These are phyloP conservation scores for Xylaria sp. DNA, from an alignment of 2,329 filamentous ascomycete species.

Conservation along the genomic window DNA sequence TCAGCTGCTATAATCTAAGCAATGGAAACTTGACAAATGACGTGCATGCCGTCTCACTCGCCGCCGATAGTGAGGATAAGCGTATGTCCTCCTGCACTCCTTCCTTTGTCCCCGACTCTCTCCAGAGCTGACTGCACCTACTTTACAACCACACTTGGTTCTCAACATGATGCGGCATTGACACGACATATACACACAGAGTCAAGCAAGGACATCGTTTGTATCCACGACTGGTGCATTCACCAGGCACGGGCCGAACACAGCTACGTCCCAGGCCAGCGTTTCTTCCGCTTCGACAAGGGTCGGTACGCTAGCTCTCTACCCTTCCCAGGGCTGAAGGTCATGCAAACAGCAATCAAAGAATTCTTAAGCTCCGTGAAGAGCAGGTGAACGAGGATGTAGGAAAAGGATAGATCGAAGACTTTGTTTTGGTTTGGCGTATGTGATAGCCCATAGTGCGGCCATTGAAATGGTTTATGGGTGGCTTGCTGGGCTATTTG, in stretches of 20 bases:
- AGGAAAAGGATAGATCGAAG: too few species aligned
- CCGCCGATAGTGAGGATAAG: constrained; percentile 27
- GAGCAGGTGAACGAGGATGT: background rate
- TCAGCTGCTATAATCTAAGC: constrained; percentile 38
- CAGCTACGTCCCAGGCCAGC: constrained; percentile 33
- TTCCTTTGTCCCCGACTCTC: too few species aligned
- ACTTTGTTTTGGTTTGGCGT: background rate
- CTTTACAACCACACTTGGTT: background rate
- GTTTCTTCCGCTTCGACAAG: constrained; percentile 39
- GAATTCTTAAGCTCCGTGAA: constrained; percentile 28
- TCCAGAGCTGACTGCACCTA: too few species aligned
- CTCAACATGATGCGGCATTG: background rate
- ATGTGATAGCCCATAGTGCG: background rate
- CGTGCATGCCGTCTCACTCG: constrained; percentile 32
- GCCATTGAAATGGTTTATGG: background rate
- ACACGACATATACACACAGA: constrained; percentile 13
- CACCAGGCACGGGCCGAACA: constrained; percentile 27
- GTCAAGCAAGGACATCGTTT: constrained; percentile 34
- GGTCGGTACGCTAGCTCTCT: constrained; percentile 34
- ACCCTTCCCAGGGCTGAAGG: constrained; percentile 35
- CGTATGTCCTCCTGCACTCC: constrained; percentile 22
- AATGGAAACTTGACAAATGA: constrained; percentile 30
- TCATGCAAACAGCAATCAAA: constrained; percentile 27
- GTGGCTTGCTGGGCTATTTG: too few species aligned
- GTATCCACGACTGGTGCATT: constrained; percentile 40